phyloP scores from a whole-genome alignment of 208 protist genomes.

The Strigomonas galati region DNA sequence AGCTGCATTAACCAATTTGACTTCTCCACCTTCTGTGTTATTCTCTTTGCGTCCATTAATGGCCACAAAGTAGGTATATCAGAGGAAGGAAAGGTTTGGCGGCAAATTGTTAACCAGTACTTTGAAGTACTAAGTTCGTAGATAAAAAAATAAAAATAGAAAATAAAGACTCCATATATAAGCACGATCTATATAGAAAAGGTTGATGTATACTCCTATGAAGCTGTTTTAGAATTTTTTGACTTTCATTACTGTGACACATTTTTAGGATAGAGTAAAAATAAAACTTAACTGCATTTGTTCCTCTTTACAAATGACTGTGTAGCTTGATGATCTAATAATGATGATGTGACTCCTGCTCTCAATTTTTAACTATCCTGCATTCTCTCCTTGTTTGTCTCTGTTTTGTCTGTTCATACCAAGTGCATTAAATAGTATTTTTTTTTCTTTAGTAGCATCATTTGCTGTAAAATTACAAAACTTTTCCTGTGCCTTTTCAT shows the following conservation, averaged over 20 bases:
- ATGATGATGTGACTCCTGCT: too few relatives aligned
- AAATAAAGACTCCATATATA: constrained; percentile 3
- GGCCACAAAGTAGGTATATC: not conserved
- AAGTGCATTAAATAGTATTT: not conserved
- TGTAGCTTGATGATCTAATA: too few relatives aligned
- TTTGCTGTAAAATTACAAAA: constrained; percentile 7
- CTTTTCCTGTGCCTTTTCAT: constrained; percentile 8
- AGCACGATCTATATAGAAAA: not conserved
- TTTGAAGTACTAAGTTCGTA: constrained; percentile 35
- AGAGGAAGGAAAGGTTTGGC: constrained; percentile 34
- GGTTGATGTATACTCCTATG: not conserved
- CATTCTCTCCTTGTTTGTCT: constrained; percentile 5
- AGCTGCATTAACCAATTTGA: constrained; percentile 50
- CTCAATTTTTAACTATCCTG: constrained; percentile 2
- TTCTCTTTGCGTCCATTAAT: constrained; percentile 52
- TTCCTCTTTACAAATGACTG: not conserved
- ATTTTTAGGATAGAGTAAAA: not conserved
- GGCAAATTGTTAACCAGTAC: constrained; percentile 37
- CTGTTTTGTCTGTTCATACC: not conserved
- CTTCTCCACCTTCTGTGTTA: constrained; percentile 53
- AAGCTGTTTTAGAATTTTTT: constrained; percentile 14
- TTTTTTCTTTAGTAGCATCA: constrained; percentile 7
- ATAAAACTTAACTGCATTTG: not conserved
- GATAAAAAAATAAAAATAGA: constrained; percentile 4
- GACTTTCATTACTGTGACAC: constrained; percentile 6